Evolutionary conservation across 352 stramenopile species (phyloP), one percentile per base, ranked within the genome.

Genomic region (Phytophthora rubi): DNA sequence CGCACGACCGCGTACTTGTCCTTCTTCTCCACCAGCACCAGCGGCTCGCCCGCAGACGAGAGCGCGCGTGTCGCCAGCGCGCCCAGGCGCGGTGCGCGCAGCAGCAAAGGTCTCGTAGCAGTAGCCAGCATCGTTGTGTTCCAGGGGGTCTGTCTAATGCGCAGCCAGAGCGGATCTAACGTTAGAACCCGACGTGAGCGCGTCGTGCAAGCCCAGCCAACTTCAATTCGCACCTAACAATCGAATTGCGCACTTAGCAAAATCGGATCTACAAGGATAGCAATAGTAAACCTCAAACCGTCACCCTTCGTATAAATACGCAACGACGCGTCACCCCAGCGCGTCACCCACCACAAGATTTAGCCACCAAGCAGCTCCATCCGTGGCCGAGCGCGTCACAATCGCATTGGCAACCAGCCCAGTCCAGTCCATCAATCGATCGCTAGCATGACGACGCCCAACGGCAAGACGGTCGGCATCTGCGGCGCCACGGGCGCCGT

Each of bases 401-500:
- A 39, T 39, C 33, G 33, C 33, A 39, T 39, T 10, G 7, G 7
- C 33, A 39, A 10, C 33, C 33, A 39, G 33, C 33, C 23, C 23
- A 26, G 23, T 26, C 23, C 23, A 26, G 23, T 26, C 23, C 32
- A 37, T 37, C 6, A 10, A 37, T 37, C 32, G 9, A 39, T 2
- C 13, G 32, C 51, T 6, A 32, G n/a, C 30, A 91, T 87, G 80
- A 88, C 79, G 59, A 89, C 76, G 32, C 72, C 73, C 16, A 79
- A 59, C 45, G 86, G 85, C 9, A 93, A 92, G 75, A 90, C 71
- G 30, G 78, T 96, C 18, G 86, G 85, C 51, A 94, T 95, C 68
- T 93, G 87, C 73, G 86, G 87, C 64, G 86, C 85, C 16, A 94
- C 96, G 16, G 97, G 98, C 60, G 98, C 98, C 21, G 98, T 99